Evolutionary conservation across 2,329 filamentous ascomycete genomes (phyloP).

Genomic region (Fusarium haematococcum): DNA sequence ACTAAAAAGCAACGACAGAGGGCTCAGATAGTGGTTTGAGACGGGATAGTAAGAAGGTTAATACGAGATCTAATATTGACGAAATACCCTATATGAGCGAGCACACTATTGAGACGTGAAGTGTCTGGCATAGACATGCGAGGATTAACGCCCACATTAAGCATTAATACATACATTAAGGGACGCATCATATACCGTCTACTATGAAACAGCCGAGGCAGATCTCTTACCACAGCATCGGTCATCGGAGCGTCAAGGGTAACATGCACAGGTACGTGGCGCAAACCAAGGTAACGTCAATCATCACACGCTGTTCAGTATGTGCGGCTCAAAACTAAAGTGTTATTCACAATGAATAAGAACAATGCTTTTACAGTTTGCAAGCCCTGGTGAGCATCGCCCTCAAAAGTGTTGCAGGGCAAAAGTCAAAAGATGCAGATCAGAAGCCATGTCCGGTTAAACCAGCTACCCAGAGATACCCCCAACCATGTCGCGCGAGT

Average conservation of each 20-base stretch:
- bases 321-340: not conserved
- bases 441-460: slow-evolving; percentile 10
- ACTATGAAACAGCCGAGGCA: not conserved
- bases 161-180: not conserved
- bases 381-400: slow-evolving; percentile 21
- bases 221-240: not conserved
- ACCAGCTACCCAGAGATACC: slow-evolving; percentile 15
- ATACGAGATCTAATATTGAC: not conserved
- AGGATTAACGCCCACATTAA: not conserved
- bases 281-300: not conserved
- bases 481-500: slow-evolving; percentile 1
- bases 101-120: not conserved
- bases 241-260: not conserved
- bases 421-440: slow-evolving; percentile 31
- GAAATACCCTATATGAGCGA: not conserved
- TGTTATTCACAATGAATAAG: slow-evolving; percentile 28
- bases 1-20: not conserved
- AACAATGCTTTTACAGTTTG: slow-evolving; percentile 19
- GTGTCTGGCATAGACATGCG: not conserved
- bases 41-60: not conserved
- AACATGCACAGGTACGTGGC: not conserved
- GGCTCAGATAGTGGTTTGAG: not conserved
- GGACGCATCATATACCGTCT: not conserved
- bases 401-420: slow-evolving; percentile 21
- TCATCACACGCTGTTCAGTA: not conserved